A percentile compares a stretch with the other conserved stretches of the same genome.
phyloP scores from a whole-genome alignment of 2,329 filamentous ascomycete species.

The Hysterium pulicare region DNA sequence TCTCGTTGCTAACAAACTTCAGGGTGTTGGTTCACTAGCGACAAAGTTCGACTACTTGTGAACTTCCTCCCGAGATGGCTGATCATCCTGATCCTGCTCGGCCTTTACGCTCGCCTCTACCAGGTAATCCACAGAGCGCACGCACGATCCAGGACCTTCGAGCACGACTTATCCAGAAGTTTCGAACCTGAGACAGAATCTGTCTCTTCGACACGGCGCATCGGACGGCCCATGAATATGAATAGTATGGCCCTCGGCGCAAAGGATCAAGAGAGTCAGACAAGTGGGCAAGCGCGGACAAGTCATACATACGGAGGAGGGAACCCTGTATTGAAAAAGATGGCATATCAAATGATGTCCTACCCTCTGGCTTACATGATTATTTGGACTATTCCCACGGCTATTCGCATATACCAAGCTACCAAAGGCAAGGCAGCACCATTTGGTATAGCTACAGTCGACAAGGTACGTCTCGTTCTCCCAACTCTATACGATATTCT shows the following conservation, averaged over 20 bases:
- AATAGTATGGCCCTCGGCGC: slow-evolving; percentile 12
- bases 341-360: slow-evolving; percentile 42
- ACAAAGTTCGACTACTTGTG: slow-evolving; percentile 36
- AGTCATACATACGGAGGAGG: slow-evolving; percentile 11
- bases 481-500: not conserved
- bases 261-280: slow-evolving; percentile 6
- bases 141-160: slow-evolving; percentile 30
- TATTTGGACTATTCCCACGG: slow-evolving; percentile 43
- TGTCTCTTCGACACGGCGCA: slow-evolving; percentile 17
- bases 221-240: slow-evolving; percentile 11
- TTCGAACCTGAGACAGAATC: slow-evolving; percentile 16
- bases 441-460: slow-evolving; percentile 35
- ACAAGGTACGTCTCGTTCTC: slow-evolving; percentile 29
- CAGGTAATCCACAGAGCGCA: slow-evolving; percentile 40
- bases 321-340: slow-evolving; percentile 19
- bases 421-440: slow-evolving; percentile 32
- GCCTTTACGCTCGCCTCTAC: slow-evolving; percentile 40
- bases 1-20: slow-evolving; percentile 3
- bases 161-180: slow-evolving; percentile 10
- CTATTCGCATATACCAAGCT: slow-evolving; percentile 41
- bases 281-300: slow-evolving; percentile 7
- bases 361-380: slow-evolving; percentile 44
- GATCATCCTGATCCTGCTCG: slow-evolving; percentile 39
- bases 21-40: slow-evolving; percentile 44
- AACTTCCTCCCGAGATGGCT: slow-evolving; percentile 45